Conservation (phyloP, 192 early-diverging fungal genomes). For the Gonapodya prolifera region DNA sequence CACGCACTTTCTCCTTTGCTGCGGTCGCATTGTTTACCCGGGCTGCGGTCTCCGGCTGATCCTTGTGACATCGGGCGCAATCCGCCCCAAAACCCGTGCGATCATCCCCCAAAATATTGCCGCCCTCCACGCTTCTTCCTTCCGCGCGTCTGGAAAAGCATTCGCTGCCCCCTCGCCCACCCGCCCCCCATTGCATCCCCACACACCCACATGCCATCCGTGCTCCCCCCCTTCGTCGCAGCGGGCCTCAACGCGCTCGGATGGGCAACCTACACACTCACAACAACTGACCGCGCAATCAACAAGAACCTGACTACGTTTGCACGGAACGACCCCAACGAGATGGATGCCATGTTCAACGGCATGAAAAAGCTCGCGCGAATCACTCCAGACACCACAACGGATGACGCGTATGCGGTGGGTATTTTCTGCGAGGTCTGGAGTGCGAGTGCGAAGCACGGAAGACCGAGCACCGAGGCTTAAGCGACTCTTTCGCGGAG, state of each 20-base stretch:
- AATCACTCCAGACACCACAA: background rate
- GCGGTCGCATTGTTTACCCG: too few relatives aligned
- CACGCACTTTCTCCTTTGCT: too few relatives aligned
- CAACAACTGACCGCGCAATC: background rate
- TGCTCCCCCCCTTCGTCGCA: background rate
- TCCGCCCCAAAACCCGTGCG: too few relatives aligned
- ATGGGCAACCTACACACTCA: background rate
- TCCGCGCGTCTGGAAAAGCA: background rate
- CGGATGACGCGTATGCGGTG: constrained; percentile 1
- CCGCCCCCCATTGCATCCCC: background rate
- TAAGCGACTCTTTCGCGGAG: too few relatives aligned
- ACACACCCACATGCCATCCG: background rate
- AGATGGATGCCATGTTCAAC: background rate
- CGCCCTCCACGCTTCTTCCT: background rate
- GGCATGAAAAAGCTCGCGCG: background rate
- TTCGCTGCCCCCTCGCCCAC: background rate
- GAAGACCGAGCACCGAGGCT: too few relatives aligned
- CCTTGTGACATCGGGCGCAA: too few relatives aligned
- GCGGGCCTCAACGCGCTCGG: background rate
- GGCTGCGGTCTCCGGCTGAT: too few relatives aligned
- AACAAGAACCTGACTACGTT: background rate
- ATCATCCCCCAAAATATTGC: background rate
- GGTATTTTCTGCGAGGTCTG: too few relatives aligned
- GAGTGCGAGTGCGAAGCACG: too few relatives aligned
- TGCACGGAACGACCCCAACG: background rate